Conservation (phyloP, 306 rosid genomes). For the Morella rubra region DNA sequence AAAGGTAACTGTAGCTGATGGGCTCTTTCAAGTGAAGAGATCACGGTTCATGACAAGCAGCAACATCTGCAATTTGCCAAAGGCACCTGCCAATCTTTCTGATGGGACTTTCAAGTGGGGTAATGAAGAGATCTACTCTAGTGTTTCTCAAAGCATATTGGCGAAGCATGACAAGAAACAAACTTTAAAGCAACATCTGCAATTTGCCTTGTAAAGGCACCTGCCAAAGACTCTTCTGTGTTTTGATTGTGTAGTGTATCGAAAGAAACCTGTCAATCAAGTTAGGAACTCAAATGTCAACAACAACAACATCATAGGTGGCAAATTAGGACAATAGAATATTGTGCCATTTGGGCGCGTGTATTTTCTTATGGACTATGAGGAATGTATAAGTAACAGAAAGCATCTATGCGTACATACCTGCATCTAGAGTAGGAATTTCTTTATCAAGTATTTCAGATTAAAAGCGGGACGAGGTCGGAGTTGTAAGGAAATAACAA, state of each 20-base stretch:
- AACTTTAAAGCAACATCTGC: constrained; percentile 55
- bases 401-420: background rate
- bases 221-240: constrained; percentile 37
- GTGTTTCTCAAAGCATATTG: constrained; percentile 72
- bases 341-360: background rate
- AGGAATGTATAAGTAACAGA: background rate
- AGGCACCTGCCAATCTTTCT: constrained; percentile 54
- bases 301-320: constrained; percentile 13
- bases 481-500: background rate
- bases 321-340: constrained; percentile 12
- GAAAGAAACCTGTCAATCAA: constrained; percentile 36
- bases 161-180: constrained; percentile 68
- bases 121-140: constrained; percentile 77
- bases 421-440: background rate
- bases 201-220: constrained; percentile 30
- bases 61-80: too few species aligned
- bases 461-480: background rate
- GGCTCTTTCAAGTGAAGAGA: too few species aligned
- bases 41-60: too few species aligned
- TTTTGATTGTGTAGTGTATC: constrained; percentile 43
- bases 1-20: constrained; percentile 46
- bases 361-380: background rate
- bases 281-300: constrained; percentile 13
- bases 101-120: constrained; percentile 58
- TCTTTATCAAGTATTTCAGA: background rate